These are phyloP conservation scores for Trichomonas gallinae DNA, from an alignment of 208 protist species.

Conservation along the genomic window DNA sequence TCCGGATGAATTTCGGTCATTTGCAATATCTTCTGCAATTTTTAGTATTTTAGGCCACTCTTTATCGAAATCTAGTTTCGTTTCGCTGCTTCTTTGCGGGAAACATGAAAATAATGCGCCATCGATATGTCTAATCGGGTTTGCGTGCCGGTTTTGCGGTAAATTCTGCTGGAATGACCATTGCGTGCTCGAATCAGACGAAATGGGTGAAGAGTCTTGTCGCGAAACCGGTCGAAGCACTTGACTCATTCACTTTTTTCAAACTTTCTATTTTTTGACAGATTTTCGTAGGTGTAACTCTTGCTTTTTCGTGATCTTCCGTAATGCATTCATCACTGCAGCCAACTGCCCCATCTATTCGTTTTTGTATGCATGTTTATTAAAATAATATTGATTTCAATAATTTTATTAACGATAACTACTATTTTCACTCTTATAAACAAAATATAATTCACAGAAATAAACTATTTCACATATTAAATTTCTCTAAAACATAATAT, in stretches of 20 bases:
- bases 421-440: no score
- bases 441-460: no score
- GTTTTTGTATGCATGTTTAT: no score
- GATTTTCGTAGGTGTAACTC: no score
- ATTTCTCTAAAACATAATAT: no score
- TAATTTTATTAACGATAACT: no score
- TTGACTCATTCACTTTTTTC: background rate
- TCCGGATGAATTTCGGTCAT: background rate
- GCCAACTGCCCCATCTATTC: no score
- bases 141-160: background rate
- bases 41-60: background rate
- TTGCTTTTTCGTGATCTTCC: no score
- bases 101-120: background rate
- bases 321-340: no score
- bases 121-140: background rate
- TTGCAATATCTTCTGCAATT: background rate
- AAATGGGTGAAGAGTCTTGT: background rate
- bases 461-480: no score
- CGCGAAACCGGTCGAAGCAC: background rate
- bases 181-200: background rate
- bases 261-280: no score
- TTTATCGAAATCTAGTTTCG: background rate
- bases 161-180: background rate
- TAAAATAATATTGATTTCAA: no score
- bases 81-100: background rate